Conservation (phyloP, 306 rosid genomes). For the Clitoria ternatea region DNA sequence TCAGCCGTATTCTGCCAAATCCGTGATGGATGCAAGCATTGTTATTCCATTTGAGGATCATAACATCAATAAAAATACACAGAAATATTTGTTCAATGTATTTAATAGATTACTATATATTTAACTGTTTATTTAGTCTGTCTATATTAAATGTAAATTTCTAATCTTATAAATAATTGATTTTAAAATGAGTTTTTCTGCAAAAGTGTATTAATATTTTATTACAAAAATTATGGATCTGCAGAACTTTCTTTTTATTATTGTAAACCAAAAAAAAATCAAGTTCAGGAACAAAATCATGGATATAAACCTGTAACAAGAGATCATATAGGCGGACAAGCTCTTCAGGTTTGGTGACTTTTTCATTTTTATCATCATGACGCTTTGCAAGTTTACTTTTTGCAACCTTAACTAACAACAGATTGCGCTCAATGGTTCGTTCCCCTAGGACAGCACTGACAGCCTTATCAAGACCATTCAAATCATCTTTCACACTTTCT, state of each 20-base stretch:
- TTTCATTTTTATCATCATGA: slow-evolving; percentile 85
- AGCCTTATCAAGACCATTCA: slow-evolving; percentile 97
- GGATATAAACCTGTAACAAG: slow-evolving; percentile 65
- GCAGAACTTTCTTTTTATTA: too few relatives aligned
- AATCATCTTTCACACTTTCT: slow-evolving; percentile 85
- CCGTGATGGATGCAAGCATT: slow-evolving; percentile 18
- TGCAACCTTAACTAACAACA: slow-evolving; percentile 76
- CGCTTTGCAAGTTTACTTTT: slow-evolving; percentile 80
- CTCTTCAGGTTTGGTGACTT: slow-evolving; percentile 98
- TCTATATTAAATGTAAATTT: too few relatives aligned
- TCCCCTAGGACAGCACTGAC: slow-evolving; percentile 89
- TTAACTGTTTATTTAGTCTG: too few relatives aligned
- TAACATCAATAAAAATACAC: slow-evolving; percentile 10
- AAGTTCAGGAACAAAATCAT: slow-evolving; percentile 15
- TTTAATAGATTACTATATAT: too few relatives aligned
- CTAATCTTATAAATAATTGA: too few relatives aligned
- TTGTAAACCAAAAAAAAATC: too few relatives aligned
- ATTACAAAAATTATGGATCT: too few relatives aligned
- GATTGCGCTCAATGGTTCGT: slow-evolving; percentile 95
- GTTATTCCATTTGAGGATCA: slow-evolving; percentile 20
- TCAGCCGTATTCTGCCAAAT: slow-evolving; percentile 83
- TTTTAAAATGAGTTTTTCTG: too few relatives aligned
- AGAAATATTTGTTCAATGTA: slow-evolving; percentile 7
- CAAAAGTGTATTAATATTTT: too few relatives aligned
- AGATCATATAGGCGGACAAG: slow-evolving; percentile 95